Percentiles rank a stretch among this genome's conserved stretches.
These are phyloP conservation scores for Xylaria castorea DNA, from an alignment of 495 filamentous ascomycete species.

Conservation along the genomic window DNA sequence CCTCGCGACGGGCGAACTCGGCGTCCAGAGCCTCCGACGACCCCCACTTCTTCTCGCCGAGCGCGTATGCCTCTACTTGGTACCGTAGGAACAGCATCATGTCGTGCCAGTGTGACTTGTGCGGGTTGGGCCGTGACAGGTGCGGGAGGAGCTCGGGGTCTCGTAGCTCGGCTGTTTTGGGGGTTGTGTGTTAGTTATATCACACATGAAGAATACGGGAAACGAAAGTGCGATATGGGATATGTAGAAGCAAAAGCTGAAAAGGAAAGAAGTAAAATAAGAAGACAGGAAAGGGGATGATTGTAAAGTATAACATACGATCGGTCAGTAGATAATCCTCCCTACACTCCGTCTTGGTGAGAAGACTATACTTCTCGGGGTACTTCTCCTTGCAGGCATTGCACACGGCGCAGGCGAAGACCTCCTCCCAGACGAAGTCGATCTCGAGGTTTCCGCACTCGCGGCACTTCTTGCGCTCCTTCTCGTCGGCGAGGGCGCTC, in stretches of 20 bases:
- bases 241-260: neutral
- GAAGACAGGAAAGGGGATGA: neutral
- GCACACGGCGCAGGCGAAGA: conserved; percentile 42
- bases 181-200: neutral
- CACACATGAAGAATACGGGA: neutral
- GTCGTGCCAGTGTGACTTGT: conserved; percentile 94
- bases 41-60: conserved; percentile 79
- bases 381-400: conserved; percentile 71
- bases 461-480: conserved; percentile 73
- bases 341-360: conserved; percentile 95
- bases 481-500: conserved; percentile 68
- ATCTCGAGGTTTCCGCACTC: conserved; percentile 88
- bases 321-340: conserved; percentile 97
- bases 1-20: conserved; percentile 83
- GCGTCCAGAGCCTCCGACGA: conserved; percentile 82
- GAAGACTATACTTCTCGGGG: conserved; percentile 88
- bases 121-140: conserved; percentile 88
- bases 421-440: conserved; percentile 92
- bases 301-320: conserved; percentile 59
- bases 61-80: conserved; percentile 92
- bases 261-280: too few species aligned
- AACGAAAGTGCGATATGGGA: too few species aligned
- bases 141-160: conserved; percentile 88
- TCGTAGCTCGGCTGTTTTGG: conserved; percentile 71
- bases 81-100: conserved; percentile 97